Evolutionary conservation across 129 eudicot species (phyloP).

Genomic region (Smallanthus sonchifolius): DNA sequence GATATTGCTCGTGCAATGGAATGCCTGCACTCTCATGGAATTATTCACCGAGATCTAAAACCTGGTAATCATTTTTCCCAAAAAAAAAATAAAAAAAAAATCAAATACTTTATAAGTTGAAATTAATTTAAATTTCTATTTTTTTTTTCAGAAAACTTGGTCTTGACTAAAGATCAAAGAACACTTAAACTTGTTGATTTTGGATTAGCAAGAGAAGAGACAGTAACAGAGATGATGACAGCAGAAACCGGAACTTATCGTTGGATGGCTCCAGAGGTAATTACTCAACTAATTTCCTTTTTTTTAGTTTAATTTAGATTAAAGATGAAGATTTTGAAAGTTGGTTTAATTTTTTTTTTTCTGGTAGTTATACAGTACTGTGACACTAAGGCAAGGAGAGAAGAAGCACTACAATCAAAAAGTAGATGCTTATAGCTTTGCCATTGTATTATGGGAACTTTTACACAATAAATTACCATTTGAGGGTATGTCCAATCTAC

Average conservation of each 20-base stretch:
- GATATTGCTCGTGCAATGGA: slow-evolving; percentile 67
- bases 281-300: background rate
- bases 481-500: slow-evolving; percentile 65
- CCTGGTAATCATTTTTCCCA: slow-evolving; percentile 32
- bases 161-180: slow-evolving; percentile 67
- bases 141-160: slow-evolving; percentile 47
- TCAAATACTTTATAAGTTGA: background rate
- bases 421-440: slow-evolving; percentile 73
- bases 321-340: slow-evolving; percentile 1
- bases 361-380: slow-evolving; percentile 63
- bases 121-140: background rate
- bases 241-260: slow-evolving; percentile 76
- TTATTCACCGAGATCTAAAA: slow-evolving; percentile 60
- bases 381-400: slow-evolving; percentile 66
- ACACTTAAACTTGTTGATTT: slow-evolving; percentile 65
- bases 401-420: slow-evolving; percentile 70
- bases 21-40: slow-evolving; percentile 59
- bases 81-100: too few relatives aligned
- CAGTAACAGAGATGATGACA: slow-evolving; percentile 76
- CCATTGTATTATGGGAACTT: slow-evolving; percentile 69
- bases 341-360: background rate
- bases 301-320: background rate
- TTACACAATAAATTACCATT: slow-evolving; percentile 48
- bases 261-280: slow-evolving; percentile 84
- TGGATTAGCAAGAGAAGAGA: slow-evolving; percentile 76